Evolutionary conservation across 2,329 filamentous ascomycete genomes (phyloP), one percentile per base, ranked within the genome.

Genomic region (Madurella mycetomatis): DNA sequence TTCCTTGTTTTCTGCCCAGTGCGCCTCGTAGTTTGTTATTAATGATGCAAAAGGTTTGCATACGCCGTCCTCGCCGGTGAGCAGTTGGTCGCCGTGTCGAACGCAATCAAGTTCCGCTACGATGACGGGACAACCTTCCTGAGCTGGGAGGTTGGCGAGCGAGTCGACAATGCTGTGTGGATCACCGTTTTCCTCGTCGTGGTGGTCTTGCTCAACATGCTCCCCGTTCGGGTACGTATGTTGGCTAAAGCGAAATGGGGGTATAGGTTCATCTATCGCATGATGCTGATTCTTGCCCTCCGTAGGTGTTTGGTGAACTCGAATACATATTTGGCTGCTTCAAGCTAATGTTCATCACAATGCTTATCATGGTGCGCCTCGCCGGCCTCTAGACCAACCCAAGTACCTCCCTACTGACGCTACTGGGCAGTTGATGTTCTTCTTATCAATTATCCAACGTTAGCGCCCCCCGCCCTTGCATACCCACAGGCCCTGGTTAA

Each of bases 281-380:
- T 16, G 63, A 11, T 39, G 32, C 39, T 47, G 32, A 48, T 41
- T n/a, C 30, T 4, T 37, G 2, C 9, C 25, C 40, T n/a, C 9
- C 9, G 16, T 16, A 65, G 63, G 54, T 64, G 9, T 66, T 62
- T 45, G 70, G 69, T n/a, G 68, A 72, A 45, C 64, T 72, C 4
- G 70, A 73, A 54, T 73, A 72, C 47, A 56, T 69, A 2, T 71
- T 72, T 54, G 70, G 70, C 15, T 66, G 62, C 44, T 62, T 72
- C 47, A 73, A 73, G 51, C 47, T 73, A n/a, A 64, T 55, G 0
- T 70, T 72, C 41, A 72, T 72, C 45, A 62, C 61, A 0, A 64
- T 70, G 60, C 52, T 72, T 12, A 70, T 71, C 47, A 47, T 72
- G 32, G 54, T 56, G 47, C 7, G 50, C 40, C 1, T 5, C 19